Evolutionary conservation across 495 filamentous ascomycete species (phyloP), one percentile per base, ranked within the genome.

Genomic region (Trichoderma virens): DNA sequence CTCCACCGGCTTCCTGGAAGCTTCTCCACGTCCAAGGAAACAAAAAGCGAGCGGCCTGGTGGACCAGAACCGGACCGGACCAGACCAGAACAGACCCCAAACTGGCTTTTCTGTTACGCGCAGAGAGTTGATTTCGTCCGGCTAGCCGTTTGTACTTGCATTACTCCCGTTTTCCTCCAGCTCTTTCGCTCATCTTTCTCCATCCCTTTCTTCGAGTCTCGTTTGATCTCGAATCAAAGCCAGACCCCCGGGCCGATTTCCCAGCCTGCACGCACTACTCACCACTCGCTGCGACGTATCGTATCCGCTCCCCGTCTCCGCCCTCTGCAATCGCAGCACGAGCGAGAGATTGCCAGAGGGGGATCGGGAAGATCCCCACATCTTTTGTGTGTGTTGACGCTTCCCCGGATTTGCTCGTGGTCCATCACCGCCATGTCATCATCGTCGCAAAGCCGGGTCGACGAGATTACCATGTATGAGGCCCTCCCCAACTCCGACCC

Each of bases 251-350:
- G n/a, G n/a, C n/a, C n/a, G n/a, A n/a, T n/a, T n/a, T n/a, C n/a
- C n/a, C 41, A 14, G n/a, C 25, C 51, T 56, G 45, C 45, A 51
- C 45, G 45, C 45, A 51, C 45, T 51, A 51, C 11, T n/a, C n/a
- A n/a, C n/a, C n/a, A n/a, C n/a, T n/a, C n/a, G n/a, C n/a, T n/a
- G n/a, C n/a, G n/a, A n/a, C n/a, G 16, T 23, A 5, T 20, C 51
- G 51, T 56, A 56, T 56, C 51, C 51, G 51, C 51, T 56, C n/a
- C n/a, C 20, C 51, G 51, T 56, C 51, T 56, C 51, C 51, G 51
- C 51, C 51, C 51, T 27, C 23, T 56, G 51, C 51, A 56, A 30
- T 30, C 25, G 45, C n/a, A 27, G 51, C 51, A 56, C 7, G 51
- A 56, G 51, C 11, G 51, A 30, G 51, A 56, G 51, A 56, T 56